Base-by-base conservation (phyloP, 352 stramenopile species). In the Pseudoperonospora humuli region DNA sequence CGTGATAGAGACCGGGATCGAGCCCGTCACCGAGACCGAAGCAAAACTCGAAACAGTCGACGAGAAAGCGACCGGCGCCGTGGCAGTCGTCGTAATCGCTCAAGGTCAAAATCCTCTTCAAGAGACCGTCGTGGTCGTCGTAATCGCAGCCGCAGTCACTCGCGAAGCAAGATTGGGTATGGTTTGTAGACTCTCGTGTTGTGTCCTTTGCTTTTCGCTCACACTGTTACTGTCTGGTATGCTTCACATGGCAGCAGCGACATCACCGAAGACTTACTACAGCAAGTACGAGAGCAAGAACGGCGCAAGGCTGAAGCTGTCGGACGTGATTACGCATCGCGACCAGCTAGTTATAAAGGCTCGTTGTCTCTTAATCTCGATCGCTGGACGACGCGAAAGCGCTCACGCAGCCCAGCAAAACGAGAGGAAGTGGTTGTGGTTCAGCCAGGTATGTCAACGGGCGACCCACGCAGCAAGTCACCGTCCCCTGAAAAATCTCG, bases 241-340 rank as follows among this genome's bases (percentile, higher is more conserved):
- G 37, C 29, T 55, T 49, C 29, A 42, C 37, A 28, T 34, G 61
- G 58, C 13, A 36, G 32, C 14, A 54, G 50, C 9, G 45, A 60
- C 31, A 68, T 80, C 31, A 80, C 83, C 1, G 73, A 77, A 15
- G 78, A 97, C 49, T 58, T 97, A 21, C 66, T 98, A 35, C 72
- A 95, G 25, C 83, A 97, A 74, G 91, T 97, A 11, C 74, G 93
- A 18, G 67, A 95, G 57, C 73, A 84, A 53, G 87, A 98, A 57
- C 73, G 86, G 13, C 86, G 94, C 43, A 95, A 93, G 51, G 86
- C 81, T 18, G 74, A 89, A 19, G 84, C 87, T 0, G 81, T 93
- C 5, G 83, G 86, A 4, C 89, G 78, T 19, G 88, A 96, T 51
- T 97, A 97, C 42, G 86, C 83, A 2, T 67, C 83, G n/a, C 83